Conservation (phyloP, 2,329 filamentous ascomycete species). For the Penicillium sp. region DNA sequence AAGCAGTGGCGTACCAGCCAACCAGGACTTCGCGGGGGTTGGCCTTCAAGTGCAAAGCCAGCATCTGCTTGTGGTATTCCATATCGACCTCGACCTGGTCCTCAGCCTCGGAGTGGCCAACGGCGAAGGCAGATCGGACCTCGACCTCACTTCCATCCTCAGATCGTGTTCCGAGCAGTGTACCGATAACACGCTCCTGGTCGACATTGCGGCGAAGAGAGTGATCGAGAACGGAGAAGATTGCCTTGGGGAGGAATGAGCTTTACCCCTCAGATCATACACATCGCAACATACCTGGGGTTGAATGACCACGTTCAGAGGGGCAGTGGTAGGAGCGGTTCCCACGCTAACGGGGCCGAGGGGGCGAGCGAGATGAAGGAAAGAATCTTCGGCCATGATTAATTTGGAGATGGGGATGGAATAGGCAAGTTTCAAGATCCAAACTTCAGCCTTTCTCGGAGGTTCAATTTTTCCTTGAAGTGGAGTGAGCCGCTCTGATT, state of each 20-base stretch:
- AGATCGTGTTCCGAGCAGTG: conserved; percentile 84
- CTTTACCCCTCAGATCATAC: conserved; percentile 7
- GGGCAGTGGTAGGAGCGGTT: conserved; percentile 80
- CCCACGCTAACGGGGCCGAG: conserved; percentile 77
- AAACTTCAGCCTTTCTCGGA: conserved; percentile 22
- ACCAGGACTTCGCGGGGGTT: conserved; percentile 91
- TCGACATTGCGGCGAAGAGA: conserved; percentile 87
- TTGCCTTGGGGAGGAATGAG: conserved; percentile 46
- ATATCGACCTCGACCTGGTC: conserved; percentile 99
- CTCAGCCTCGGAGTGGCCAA: conserved; percentile 96
- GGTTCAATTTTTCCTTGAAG: conserved; percentile 32
- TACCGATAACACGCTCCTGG: conserved; percentile 94
- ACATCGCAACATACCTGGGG: conserved; percentile 68
- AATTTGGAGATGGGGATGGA: conserved; percentile 33
- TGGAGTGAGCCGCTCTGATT: conserved; percentile 31
- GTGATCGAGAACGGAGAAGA: conserved; percentile 77
- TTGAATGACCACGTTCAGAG: conserved; percentile 90
- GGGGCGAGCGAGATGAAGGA: conserved; percentile 91
- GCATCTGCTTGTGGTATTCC: conserved; percentile 99
- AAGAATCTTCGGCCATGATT: conserved; percentile 84
- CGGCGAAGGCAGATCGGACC: conserved; percentile 94
- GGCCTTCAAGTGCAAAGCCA: conserved; percentile 88
- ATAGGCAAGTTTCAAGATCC: conserved; percentile 16
- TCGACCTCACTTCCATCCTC: conserved; percentile 97
- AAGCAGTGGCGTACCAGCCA: conserved; percentile 97